Base-by-base conservation (phyloP, 2,329 filamentous ascomycete genomes). In the Balansia obtecta region DNA sequence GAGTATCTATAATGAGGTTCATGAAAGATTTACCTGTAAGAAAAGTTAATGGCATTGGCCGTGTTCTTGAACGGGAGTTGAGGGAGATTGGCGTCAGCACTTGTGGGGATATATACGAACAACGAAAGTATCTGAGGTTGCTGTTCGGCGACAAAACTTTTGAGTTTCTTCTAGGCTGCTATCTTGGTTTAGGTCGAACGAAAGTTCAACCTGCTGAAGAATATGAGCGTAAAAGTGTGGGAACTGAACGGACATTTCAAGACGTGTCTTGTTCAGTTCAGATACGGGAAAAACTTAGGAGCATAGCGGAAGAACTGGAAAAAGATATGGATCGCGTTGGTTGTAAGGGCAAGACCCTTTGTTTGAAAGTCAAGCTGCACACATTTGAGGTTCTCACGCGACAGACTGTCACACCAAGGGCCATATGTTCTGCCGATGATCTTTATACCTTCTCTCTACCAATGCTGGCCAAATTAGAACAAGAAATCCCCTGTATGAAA, bases 11-110 rank as follows among this genome's bases (percentile, higher is more conserved):
- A 53, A 82, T 97, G 77, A 70, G 75, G 0, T 97, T 96, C 62
- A 95, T 97, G 85, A 75, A 77, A 11, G 77, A 83, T 32, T 71
- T 98, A 22, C 84, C 90, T 0, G 89, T 88, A 0, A 79, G 93
- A 34, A 96, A 96, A 62, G 86, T 97, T 42, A 96, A 96, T 57
- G 93, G 93, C 1, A 79, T 98, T n/a, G 93, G 93, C 0, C 80
- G 93, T 20, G 93, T 97, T 0, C 83, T 96, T 54, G 93, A 97
- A 67, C 80, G 93, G 51, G 88, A 98, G 63, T 76, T 98, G 1
- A 80, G 87, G 43, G 88, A 91, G 4, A 82, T 97, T 44, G 90
- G 90, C 0, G 77, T 97, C 59, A 86, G 86, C 62, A 93, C 83
- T 0, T 96, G 90, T 61, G 89, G 88, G 2, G 88, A 97, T 57